These are phyloP conservation scores for Arthroderma sp. DNA, from an alignment of 2,329 filamentous ascomycete genomes.

Conservation along the genomic window DNA sequence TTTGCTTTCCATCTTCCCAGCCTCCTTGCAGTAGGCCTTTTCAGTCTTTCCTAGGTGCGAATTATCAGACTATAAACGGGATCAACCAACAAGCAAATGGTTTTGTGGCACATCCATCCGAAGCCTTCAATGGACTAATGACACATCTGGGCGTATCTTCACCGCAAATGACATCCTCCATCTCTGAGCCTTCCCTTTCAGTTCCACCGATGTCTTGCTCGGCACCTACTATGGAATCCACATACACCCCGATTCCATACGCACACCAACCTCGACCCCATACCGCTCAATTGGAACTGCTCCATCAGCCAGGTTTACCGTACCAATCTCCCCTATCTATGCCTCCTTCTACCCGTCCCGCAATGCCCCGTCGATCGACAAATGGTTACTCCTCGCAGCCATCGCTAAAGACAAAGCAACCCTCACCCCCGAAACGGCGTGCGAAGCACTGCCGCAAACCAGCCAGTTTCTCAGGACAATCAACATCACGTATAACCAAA, in stretches of 20 bases:
- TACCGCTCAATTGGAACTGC: slow-evolving; percentile 1
- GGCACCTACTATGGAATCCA: slow-evolving; percentile 1
- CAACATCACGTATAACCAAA: slow-evolving; percentile 19
- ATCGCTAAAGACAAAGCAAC: slow-evolving; percentile 18
- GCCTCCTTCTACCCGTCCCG: not conserved
- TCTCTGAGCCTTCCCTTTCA: slow-evolving; percentile 18
- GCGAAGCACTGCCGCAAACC: slow-evolving; percentile 26
- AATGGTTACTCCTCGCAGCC: slow-evolving; percentile 6
- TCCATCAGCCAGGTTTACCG: slow-evolving; percentile 1
- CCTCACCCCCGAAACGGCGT: slow-evolving; percentile 20
- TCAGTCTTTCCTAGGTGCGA: too few species aligned
- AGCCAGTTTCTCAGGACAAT: slow-evolving; percentile 17
- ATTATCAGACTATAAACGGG: too few species aligned
- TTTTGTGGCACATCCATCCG: too few species aligned
- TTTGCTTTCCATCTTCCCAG: not conserved
- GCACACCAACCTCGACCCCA: slow-evolving; percentile 1
- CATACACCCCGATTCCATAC: slow-evolving; percentile 4
- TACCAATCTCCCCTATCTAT: slow-evolving; percentile 4
- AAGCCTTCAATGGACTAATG: slow-evolving; percentile 19
- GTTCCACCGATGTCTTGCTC: slow-evolving; percentile 6
- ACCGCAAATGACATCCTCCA: slow-evolving; percentile 17
- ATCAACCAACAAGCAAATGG: too few species aligned
- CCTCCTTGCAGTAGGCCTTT: too few species aligned
- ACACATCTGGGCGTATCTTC: slow-evolving; percentile 26
- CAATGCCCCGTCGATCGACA: not conserved